A percentile compares a stretch with the other conserved stretches of the same genome.
Conservation (phyloP, 305 asterid species). For the Nicotiana rustica region DNA sequence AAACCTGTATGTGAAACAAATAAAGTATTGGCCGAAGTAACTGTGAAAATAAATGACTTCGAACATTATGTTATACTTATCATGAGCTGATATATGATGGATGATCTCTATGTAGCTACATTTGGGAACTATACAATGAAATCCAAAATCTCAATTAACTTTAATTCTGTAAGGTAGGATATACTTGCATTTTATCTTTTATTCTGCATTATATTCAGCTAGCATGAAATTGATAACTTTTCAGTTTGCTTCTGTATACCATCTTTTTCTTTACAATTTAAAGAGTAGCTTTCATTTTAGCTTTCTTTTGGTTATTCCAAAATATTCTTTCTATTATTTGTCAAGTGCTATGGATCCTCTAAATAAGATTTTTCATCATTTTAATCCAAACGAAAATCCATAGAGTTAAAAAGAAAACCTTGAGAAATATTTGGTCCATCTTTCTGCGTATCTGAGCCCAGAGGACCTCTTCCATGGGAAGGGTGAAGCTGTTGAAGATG, state of each 20-base stretch:
- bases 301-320: neutral
- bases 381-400: conserved; percentile 16
- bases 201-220: conserved; percentile 15
- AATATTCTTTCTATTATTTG: conserved; percentile 17
- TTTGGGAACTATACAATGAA: neutral
- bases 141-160: conserved; percentile 15
- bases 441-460: conserved; percentile 54
- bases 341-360: neutral
- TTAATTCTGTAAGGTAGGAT: conserved; percentile 24
- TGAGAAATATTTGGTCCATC: conserved; percentile 69
- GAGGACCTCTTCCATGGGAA: conserved; percentile 55
- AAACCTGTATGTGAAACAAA: neutral
- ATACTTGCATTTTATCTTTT: conserved; percentile 10
- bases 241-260: conserved; percentile 1
- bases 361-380: neutral
- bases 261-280: neutral
- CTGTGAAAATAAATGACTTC: neutral
- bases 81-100: neutral
- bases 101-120: neutral
- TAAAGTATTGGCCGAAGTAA: neutral
- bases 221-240: conserved; percentile 25
- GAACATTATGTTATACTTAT: conserved; percentile 4
- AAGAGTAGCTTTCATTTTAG: neutral
- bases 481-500: conserved; percentile 69
- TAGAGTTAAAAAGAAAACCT: conserved; percentile 54